Percentiles rank a stretch among this genome's conserved stretches.
phyloP scores from a whole-genome alignment of 768 basidiomycete species.

The Amanita rubescens region DNA sequence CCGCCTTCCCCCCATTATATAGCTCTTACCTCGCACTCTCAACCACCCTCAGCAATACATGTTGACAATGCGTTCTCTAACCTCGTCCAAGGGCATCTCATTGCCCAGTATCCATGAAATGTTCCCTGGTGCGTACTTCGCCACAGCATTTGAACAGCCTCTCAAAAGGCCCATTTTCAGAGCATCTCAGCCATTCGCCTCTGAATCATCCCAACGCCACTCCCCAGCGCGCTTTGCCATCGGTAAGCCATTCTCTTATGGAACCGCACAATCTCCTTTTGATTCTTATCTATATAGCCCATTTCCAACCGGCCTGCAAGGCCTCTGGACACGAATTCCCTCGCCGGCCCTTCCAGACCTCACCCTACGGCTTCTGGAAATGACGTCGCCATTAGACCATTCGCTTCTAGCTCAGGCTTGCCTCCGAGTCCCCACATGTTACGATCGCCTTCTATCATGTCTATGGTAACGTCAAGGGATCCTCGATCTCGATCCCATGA shows the following conservation, averaged over 20 bases:
- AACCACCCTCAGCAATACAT: neutral
- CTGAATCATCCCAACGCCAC: neutral
- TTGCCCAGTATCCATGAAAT: slow-evolving; percentile 49
- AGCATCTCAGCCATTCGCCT: slow-evolving; percentile 12
- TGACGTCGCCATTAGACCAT: slow-evolving; percentile 2
- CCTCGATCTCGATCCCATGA: slow-evolving; percentile 8
- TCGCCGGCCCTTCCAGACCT: slow-evolving; percentile 1
- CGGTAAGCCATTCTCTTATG: neutral
- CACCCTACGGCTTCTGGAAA: neutral
- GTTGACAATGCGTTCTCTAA: neutral
- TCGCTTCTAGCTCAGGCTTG: slow-evolving; percentile 6
- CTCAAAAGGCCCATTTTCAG: slow-evolving; percentile 5
- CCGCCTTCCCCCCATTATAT: neutral
- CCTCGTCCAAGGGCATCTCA: slow-evolving; percentile 14
- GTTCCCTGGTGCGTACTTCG: slow-evolving; percentile 38
- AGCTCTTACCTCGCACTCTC: neutral
- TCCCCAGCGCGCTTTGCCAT: neutral
- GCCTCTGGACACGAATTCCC: neutral
- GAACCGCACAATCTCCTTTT: neutral
- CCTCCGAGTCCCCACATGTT: slow-evolving; percentile 2
- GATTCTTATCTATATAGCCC: neutral
- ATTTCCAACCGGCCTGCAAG: neutral
- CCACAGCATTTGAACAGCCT: neutral
- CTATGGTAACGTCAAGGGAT: slow-evolving; percentile 1
- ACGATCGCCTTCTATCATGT: slow-evolving; percentile 3